phyloP scores from a whole-genome alignment of 2,329 filamentous ascomycete genomes.

The Colletotrichum tofieldiae region DNA sequence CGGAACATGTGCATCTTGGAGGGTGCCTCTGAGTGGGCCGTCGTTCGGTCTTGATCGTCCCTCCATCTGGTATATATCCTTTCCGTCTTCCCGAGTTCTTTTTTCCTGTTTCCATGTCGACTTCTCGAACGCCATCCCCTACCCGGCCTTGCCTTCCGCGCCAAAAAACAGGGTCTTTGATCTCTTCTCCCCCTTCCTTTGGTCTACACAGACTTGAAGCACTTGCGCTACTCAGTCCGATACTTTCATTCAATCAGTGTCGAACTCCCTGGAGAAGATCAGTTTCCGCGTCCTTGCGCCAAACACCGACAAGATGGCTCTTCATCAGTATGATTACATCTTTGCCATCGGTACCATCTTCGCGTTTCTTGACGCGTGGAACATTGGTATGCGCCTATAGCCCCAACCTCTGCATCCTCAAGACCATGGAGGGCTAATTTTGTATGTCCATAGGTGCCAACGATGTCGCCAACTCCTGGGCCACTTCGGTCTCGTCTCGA shows the following conservation, averaged over 20 bases:
- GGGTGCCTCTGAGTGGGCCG: neutral
- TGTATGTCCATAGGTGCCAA: conserved; percentile 47
- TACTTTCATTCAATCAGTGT: conserved; percentile 7
- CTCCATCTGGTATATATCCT: conserved; percentile 36
- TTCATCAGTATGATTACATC: conserved; percentile 74
- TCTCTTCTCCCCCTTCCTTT: conserved; percentile 2
- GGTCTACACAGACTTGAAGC: neutral
- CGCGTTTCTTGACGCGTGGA: conserved; percentile 77
- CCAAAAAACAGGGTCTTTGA: conserved; percentile 26
- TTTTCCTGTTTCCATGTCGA: conserved; percentile 26
- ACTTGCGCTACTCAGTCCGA: conserved; percentile 3
- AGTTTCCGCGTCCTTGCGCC: neutral
- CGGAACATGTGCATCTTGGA: conserved; percentile 5
- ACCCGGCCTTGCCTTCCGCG: conserved; percentile 30
- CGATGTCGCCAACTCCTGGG: conserved; percentile 77
- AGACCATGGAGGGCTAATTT: neutral
- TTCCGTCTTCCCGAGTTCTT: neutral
- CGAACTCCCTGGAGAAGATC: neutral
- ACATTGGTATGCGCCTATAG: conserved; percentile 64
- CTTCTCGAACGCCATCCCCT: conserved; percentile 34
- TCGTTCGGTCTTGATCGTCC: conserved; percentile 4
- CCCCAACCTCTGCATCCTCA: too few species aligned
- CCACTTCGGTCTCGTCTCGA: conserved; percentile 74
- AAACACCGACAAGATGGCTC: conserved; percentile 38
- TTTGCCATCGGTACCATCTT: conserved; percentile 77